A percentile compares a stretch with the other conserved stretches of the same genome.
Evolutionary conservation across 345 rosid genomes (phyloP).

Genomic region (Hibiscus trionum): DNA sequence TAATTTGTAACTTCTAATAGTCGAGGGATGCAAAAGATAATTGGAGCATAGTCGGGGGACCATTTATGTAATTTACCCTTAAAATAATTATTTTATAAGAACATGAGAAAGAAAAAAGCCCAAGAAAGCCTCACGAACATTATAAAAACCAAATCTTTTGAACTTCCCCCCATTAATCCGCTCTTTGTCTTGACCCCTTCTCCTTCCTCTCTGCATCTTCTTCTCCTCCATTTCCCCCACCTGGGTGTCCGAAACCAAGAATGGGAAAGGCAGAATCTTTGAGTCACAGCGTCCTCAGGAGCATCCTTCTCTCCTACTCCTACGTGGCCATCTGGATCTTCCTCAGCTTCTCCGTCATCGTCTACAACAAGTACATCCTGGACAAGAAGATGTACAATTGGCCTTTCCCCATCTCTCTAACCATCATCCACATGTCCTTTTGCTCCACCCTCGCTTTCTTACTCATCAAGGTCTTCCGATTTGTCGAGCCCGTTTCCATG

Average conservation of each 20-base stretch:
- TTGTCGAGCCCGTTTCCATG: slow-evolving; percentile 85
- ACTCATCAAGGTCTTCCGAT: slow-evolving; percentile 78
- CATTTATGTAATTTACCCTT: too few species aligned
- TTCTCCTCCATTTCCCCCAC: neutral
- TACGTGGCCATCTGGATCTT: slow-evolving; percentile 93
- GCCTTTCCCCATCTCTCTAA: slow-evolving; percentile 93
- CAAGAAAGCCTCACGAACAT: too few species aligned
- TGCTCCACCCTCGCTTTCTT: slow-evolving; percentile 76
- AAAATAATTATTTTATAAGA: too few species aligned
- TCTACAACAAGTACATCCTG: slow-evolving; percentile 96
- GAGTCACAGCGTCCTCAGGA: slow-evolving; percentile 71
- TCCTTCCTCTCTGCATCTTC: neutral
- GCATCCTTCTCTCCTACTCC: slow-evolving; percentile 82
- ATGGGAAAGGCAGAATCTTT: slow-evolving; percentile 88
- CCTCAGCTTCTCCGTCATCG: slow-evolving; percentile 95
- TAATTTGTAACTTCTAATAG: too few species aligned
- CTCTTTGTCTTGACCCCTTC: neutral
- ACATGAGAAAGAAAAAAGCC: neutral
- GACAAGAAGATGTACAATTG: slow-evolving; percentile 95
- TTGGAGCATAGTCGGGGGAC: too few species aligned
- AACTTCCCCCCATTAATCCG: neutral
- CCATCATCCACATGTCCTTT: slow-evolving; percentile 96
- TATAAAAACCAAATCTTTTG: neutral
- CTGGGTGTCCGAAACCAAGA: neutral
- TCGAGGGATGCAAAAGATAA: too few species aligned